Percentiles rank a stretch among this genome's conserved stretches.
These are phyloP conservation scores for Aureobasidium sp. DNA, from an alignment of 2,329 filamentous ascomycete species.

Conservation along the genomic window DNA sequence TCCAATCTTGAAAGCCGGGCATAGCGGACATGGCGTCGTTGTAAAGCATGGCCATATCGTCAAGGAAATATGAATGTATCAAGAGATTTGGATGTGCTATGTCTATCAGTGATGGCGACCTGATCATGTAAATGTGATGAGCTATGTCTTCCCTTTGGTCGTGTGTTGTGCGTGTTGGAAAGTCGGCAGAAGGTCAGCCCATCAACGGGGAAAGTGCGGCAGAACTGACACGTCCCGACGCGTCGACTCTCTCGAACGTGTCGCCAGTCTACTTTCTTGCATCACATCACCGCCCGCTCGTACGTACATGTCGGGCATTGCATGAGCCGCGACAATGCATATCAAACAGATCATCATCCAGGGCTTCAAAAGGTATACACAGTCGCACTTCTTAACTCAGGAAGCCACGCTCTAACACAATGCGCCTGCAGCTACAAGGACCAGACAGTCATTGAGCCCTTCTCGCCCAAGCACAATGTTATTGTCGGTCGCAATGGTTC, in stretches of 20 bases:
- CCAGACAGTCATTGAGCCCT: constrained; percentile 96
- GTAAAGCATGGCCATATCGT: not conserved
- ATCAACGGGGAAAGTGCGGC: not conserved
- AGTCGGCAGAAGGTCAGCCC: not conserved
- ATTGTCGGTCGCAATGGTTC: constrained; percentile 99
- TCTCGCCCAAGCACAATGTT: constrained; percentile 95
- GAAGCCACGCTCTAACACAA: not conserved
- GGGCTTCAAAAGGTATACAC: constrained; percentile 90
- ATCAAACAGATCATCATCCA: constrained; percentile 99
- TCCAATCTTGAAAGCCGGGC: no score
- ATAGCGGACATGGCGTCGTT: not conserved
- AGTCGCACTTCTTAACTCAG: not conserved
- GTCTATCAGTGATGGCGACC: not conserved
- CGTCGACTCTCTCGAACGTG: not conserved
- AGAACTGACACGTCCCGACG: not conserved
- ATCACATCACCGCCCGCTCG: not conserved
- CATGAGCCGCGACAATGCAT: constrained; percentile 55
- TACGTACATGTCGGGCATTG: not conserved
- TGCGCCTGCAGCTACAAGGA: constrained; percentile 77
- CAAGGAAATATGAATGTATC: not conserved
- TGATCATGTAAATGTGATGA: not conserved
- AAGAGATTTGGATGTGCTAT: not conserved
- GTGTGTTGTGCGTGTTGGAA: not conserved
- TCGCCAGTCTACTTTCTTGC: not conserved
- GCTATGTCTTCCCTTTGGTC: not conserved